phyloP scores from a whole-genome alignment of 2,329 filamentous ascomycete genomes.

The Ascochyta clinopodiicola region DNA sequence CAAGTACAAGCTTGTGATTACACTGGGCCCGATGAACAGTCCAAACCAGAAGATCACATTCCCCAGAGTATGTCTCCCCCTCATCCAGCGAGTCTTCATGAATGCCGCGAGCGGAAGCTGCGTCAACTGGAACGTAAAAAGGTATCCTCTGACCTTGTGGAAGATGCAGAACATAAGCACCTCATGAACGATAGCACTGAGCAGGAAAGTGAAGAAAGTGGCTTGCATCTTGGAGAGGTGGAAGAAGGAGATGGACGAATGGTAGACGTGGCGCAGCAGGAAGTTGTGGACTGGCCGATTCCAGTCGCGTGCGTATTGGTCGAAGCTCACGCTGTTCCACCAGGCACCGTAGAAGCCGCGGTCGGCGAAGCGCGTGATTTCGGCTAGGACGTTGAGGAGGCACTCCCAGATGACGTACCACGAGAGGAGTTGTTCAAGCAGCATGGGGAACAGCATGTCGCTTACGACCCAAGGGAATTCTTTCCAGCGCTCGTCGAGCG shows the following conservation, averaged over 20 bases:
- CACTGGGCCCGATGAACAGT: conserved; percentile 76
- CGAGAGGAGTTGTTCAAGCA: conserved; percentile 77
- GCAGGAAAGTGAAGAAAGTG: conserved; percentile 76
- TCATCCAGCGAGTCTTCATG: conserved; percentile 71
- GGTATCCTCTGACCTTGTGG: conserved; percentile 76
- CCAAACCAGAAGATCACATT: conserved; percentile 82
- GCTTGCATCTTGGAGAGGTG: conserved; percentile 73
- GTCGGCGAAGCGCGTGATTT: conserved; percentile 78
- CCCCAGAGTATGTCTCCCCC: conserved; percentile 67
- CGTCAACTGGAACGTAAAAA: conserved; percentile 75
- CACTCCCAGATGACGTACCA: conserved; percentile 83
- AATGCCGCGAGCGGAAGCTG: conserved; percentile 75
- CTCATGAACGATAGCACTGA: conserved; percentile 75
- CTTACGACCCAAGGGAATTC: conserved; percentile 78
- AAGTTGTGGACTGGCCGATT: conserved; percentile 83
- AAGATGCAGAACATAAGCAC: conserved; percentile 83
- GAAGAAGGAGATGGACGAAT: conserved; percentile 76
- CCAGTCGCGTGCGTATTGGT: conserved; percentile 82
- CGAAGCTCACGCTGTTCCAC: conserved; percentile 67
- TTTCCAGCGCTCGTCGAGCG: conserved; percentile 65
- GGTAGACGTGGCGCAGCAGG: conserved; percentile 78
- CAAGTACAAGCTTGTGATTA: conserved; percentile 62
- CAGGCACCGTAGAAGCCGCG: conserved; percentile 68
- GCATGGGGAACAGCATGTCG: conserved; percentile 78
- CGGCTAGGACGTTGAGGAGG: conserved; percentile 74